These are phyloP conservation scores for Epithele typhae DNA, from an alignment of 768 basidiomycete genomes.

Conservation along the genomic window DNA sequence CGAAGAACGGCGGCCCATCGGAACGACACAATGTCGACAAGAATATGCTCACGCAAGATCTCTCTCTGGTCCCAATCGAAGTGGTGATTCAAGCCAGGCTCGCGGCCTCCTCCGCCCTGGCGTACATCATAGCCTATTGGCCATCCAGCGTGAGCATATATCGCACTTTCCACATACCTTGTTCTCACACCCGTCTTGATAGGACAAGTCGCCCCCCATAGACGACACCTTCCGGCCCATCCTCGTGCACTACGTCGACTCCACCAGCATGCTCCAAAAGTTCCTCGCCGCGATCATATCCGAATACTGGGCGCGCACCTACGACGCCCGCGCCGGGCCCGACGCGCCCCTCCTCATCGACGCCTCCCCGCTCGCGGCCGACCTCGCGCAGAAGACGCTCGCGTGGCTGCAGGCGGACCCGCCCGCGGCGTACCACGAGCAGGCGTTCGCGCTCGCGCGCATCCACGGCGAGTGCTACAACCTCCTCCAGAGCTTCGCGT, in stretches of 20 bases:
- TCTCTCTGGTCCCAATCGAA: slow-evolving; percentile 75
- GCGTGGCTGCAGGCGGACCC: slow-evolving; percentile 69
- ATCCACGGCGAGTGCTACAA: slow-evolving; percentile 77
- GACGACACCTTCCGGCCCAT: slow-evolving; percentile 73
- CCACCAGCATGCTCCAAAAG: slow-evolving; percentile 89
- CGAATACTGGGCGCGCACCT: slow-evolving; percentile 84
- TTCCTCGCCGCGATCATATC: slow-evolving; percentile 80
- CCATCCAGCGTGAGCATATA: slow-evolving; percentile 46
- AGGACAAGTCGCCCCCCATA: slow-evolving; percentile 30
- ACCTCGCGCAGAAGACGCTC: slow-evolving; percentile 66
- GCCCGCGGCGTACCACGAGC: slow-evolving; percentile 86
- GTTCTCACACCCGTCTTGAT: background rate
- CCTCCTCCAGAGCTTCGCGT: slow-evolving; percentile 75
- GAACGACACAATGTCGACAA: slow-evolving; percentile 95
- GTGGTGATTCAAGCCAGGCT: slow-evolving; percentile 75
- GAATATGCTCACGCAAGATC: slow-evolving; percentile 88
- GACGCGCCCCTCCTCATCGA: slow-evolving; percentile 44
- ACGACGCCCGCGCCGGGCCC: slow-evolving; percentile 32
- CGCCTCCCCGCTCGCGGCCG: slow-evolving; percentile 53
- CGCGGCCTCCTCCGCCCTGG: slow-evolving; percentile 72
- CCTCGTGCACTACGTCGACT: slow-evolving; percentile 75
- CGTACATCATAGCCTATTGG: slow-evolving; percentile 66
- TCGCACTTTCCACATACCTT: background rate
- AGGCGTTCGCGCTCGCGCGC: slow-evolving; percentile 74
- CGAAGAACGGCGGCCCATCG: slow-evolving; percentile 37